A percentile compares a stretch with the other conserved stretches of the same genome.
phyloP scores from a whole-genome alignment of 2,329 filamentous ascomycete genomes.

The Sordariomycetes sp. region DNA sequence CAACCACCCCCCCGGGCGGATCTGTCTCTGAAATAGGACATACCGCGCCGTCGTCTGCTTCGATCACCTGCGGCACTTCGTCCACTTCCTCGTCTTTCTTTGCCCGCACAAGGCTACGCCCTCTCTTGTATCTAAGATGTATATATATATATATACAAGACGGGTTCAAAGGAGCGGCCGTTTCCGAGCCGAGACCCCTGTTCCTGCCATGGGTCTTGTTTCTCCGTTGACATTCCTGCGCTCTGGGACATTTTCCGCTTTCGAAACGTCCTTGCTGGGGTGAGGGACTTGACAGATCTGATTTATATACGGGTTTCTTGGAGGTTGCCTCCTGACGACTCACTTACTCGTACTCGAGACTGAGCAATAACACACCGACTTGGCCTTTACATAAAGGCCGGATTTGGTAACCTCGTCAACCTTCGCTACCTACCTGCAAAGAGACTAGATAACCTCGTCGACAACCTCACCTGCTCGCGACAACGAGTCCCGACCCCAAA shows the following conservation, averaged over 20 bases:
- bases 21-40: not conserved
- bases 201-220: not conserved
- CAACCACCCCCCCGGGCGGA: not conserved
- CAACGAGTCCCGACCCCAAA: no score
- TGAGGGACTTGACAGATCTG: not conserved
- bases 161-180: not conserved
- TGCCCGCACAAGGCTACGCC: not conserved
- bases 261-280: not conserved
- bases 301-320: not conserved
- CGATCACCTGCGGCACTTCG: not conserved
- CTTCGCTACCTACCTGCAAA: no score
- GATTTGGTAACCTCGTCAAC: no score
- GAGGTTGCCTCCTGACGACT: not conserved
- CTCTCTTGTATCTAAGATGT: not conserved
- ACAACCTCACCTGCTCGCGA: no score
- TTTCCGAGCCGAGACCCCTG: not conserved
- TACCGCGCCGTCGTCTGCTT: conserved; percentile 2
- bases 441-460: no score
- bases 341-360: not conserved
- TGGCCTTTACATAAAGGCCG: no score
- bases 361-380: no score
- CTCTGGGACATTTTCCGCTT: not conserved
- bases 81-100: not conserved
- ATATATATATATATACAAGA: not conserved
- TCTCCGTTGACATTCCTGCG: not conserved